phyloP scores from a whole-genome alignment of 768 basidiomycete genomes.

The Phanerochaete carnosa region DNA sequence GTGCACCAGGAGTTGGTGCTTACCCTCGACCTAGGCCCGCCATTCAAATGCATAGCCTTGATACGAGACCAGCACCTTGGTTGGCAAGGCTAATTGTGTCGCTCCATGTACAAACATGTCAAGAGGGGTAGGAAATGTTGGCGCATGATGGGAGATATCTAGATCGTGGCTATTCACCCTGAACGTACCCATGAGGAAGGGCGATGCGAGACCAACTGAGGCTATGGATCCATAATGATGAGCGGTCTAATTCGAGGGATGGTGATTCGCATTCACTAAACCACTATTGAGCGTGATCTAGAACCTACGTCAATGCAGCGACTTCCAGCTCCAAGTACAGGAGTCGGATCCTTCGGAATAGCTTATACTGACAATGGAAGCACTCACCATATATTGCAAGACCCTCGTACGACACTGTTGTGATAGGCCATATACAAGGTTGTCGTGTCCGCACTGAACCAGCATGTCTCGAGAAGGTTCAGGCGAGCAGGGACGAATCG shows the following conservation, averaged over 20 bases:
- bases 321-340: not conserved
- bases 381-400: not conserved
- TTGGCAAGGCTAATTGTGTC: not conserved
- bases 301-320: not conserved
- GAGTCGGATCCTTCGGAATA: not conserved
- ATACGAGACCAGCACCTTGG: not conserved
- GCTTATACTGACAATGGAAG: not conserved
- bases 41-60: not conserved
- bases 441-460: not conserved
- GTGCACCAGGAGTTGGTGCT: not conserved
- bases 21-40: not conserved
- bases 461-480: not conserved
- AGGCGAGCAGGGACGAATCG: not conserved
- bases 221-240: not conserved
- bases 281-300: not conserved
- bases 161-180: not conserved
- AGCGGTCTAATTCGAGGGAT: not conserved
- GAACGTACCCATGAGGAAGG: not conserved
- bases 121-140: not conserved
- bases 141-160: not conserved
- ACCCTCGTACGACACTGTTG: not conserved
- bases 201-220: not conserved
- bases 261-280: not conserved
- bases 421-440: not conserved
- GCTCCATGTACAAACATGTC: not conserved